These are phyloP conservation scores for Globisporangium iwayamae DNA, from an alignment of 352 stramenopile species.

Conservation along the genomic window DNA sequence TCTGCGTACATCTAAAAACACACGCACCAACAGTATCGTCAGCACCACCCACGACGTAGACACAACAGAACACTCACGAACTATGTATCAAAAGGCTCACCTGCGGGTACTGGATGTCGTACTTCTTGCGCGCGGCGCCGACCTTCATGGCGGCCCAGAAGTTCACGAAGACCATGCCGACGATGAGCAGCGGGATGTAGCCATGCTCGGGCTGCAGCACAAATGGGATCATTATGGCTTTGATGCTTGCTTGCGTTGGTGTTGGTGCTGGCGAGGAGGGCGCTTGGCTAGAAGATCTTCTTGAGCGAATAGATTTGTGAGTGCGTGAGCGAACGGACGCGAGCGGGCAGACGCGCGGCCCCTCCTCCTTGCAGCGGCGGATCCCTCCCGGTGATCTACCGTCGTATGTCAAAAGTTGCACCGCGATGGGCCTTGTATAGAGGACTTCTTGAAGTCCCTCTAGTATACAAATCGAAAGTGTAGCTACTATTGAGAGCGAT, in stretches of 20 bases:
- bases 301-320: not conserved
- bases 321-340: no score
- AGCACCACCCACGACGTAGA: not conserved
- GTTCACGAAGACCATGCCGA: conserved; percentile 13
- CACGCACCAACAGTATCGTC: not conserved
- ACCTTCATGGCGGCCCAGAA: conserved; percentile 16
- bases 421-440: not conserved
- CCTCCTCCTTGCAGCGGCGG: no score
- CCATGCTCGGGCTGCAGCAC: conserved; percentile 15
- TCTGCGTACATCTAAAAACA: conserved; percentile 80
- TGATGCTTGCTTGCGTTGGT: no score
- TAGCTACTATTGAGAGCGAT: not conserved
- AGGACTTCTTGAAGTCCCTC: not conserved
- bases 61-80: no score
- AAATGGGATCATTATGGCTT: not conserved
- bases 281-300: not conserved
- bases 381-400: not conserved
- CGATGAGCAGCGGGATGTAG: conserved; percentile 15
- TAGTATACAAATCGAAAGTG: not conserved
- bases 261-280: no score
- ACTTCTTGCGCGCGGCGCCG: conserved; percentile 14
- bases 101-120: conserved; percentile 16
- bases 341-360: no score
- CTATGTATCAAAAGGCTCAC: not conserved
- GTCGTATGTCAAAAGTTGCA: not conserved